Evolutionary conservation across 495 filamentous ascomycete species (phyloP).

Genomic region (Tuber indicum): DNA sequence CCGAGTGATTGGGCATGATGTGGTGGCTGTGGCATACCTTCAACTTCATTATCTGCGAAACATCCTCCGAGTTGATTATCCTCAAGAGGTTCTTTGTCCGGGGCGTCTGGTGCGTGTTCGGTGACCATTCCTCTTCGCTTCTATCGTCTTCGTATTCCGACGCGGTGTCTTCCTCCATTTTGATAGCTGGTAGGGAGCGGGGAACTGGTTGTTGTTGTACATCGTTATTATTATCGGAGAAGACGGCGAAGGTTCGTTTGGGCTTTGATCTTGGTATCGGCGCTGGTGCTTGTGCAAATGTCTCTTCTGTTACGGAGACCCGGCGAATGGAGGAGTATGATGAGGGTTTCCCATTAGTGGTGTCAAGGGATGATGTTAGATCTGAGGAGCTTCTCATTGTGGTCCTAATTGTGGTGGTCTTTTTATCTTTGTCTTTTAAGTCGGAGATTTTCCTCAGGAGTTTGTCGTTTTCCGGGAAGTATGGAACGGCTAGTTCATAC

Average conservation of each 20-base stretch:
- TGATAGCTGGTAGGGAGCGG: slow-evolving; percentile 27
- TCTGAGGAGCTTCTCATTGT: slow-evolving; percentile 31
- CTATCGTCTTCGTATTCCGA: slow-evolving; percentile 44
- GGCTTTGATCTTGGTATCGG: slow-evolving; percentile 15
- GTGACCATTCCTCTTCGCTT: slow-evolving; percentile 38
- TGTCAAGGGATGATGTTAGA: background rate
- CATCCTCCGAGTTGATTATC: slow-evolving; percentile 80
- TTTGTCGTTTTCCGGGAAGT: slow-evolving; percentile 81
- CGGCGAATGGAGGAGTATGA: slow-evolving; percentile 42
- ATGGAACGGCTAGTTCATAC: slow-evolving; percentile 76
- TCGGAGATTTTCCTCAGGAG: slow-evolving; percentile 67
- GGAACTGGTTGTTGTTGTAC: slow-evolving; percentile 27
- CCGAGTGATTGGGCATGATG: slow-evolving; percentile 4
- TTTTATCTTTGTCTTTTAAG: slow-evolving; percentile 55
- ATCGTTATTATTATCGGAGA: slow-evolving; percentile 24
- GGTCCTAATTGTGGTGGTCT: slow-evolving; percentile 28
- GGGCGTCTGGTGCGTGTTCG: slow-evolving; percentile 51
- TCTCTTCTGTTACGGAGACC: slow-evolving; percentile 49
- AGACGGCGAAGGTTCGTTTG: slow-evolving; percentile 35
- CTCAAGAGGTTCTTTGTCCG: slow-evolving; percentile 64
- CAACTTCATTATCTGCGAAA: slow-evolving; percentile 63
- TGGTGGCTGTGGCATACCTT: slow-evolving; percentile 45
- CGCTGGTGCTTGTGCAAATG: slow-evolving; percentile 31
- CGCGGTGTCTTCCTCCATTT: slow-evolving; percentile 18
- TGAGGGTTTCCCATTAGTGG: slow-evolving; percentile 6